phyloP scores from a whole-genome alignment of 164 flowering plant species.

The Protea cynaroides region DNA sequence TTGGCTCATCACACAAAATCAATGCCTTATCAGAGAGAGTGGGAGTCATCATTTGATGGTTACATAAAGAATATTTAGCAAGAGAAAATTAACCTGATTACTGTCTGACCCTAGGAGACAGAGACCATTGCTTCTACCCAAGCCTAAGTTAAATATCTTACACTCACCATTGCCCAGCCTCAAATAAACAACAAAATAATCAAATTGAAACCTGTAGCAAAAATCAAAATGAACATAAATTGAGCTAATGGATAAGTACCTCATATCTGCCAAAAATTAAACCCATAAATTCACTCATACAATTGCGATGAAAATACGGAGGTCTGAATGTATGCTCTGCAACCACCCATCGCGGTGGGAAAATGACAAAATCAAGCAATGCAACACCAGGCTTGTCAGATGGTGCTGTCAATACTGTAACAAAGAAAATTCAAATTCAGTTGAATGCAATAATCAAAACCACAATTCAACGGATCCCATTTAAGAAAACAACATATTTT shows the following conservation, averaged over 20 bases:
- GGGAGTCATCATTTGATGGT: too few species aligned
- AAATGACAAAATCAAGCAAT: conserved; percentile 92
- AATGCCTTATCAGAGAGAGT: too few species aligned
- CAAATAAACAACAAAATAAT: too few species aligned
- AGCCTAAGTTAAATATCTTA: too few species aligned
- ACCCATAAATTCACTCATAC: conserved; percentile 99
- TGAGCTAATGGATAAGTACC: conserved; percentile 31
- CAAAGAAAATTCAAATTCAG: neutral
- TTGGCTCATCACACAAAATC: too few species aligned
- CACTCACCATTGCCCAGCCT: too few species aligned
- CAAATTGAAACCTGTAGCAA: neutral
- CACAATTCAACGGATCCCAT: neutral
- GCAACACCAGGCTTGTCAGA: conserved; percentile 95
- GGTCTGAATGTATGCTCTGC: conserved; percentile 97
- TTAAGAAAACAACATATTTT: neutral
- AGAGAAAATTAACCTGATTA: too few species aligned
- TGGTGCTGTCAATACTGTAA: conserved; percentile 88
- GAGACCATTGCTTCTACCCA: too few species aligned
- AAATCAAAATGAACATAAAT: neutral
- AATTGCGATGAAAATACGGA: conserved; percentile 94
- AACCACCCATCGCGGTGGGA: conserved; percentile 95
- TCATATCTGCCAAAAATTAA: conserved; percentile 82
- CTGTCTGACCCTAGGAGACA: too few species aligned
- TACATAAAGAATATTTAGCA: too few species aligned
- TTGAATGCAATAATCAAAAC: neutral